phyloP scores from a whole-genome alignment of 352 stramenopile genomes.

The Globisporangium rhizosaccharum region DNA sequence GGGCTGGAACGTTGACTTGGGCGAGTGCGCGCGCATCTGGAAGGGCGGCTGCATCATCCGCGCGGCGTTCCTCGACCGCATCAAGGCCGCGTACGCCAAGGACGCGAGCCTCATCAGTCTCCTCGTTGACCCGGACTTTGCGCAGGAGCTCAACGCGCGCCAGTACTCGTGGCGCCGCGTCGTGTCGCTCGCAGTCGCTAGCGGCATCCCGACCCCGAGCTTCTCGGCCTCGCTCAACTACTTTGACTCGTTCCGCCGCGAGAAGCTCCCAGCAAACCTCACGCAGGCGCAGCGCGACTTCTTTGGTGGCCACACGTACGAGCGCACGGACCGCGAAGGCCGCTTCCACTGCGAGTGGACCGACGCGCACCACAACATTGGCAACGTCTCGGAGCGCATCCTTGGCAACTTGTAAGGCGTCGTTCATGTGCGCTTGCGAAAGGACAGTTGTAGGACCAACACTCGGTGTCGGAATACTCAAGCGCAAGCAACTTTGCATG shows the following conservation, averaged over 20 bases:
- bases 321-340: slow-evolving; percentile 92
- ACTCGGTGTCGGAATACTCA: no score
- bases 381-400: slow-evolving; percentile 91
- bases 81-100: slow-evolving; percentile 92
- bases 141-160: slow-evolving; percentile 91
- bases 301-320: slow-evolving; percentile 98
- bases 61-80: slow-evolving; percentile 95
- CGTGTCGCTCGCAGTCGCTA: slow-evolving; percentile 94
- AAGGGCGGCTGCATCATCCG: slow-evolving; percentile 99
- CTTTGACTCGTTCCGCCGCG: slow-evolving; percentile 97
- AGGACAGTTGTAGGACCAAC: no score
- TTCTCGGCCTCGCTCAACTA: slow-evolving; percentile 95
- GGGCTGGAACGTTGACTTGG: slow-evolving; percentile 96
- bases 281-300: slow-evolving; percentile 99
- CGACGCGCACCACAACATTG: slow-evolving; percentile 95
- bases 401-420: slow-evolving; percentile 84
- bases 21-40: slow-evolving; percentile 98
- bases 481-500: no score
- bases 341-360: slow-evolving; percentile 98
- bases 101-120: slow-evolving; percentile 94
- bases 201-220: slow-evolving; percentile 89
- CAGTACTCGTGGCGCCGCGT: slow-evolving; percentile 96
- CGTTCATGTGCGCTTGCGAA: slow-evolving; percentile 3
- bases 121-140: slow-evolving; percentile 97
- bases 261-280: slow-evolving; percentile 94